phyloP scores from a whole-genome alignment of 805 yeast species.

The Maudiozyma turicensis region DNA sequence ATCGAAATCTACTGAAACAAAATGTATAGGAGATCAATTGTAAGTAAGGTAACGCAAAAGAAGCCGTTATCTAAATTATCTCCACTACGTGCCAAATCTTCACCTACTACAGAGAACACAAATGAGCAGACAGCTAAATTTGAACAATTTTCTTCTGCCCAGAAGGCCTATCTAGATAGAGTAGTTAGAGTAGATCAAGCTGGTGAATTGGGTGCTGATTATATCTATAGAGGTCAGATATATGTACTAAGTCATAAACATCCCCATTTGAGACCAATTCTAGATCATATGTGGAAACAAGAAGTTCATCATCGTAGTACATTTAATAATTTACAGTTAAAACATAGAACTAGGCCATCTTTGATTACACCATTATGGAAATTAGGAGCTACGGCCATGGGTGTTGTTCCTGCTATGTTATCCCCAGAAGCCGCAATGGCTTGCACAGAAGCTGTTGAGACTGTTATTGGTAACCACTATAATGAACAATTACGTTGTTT shows the following conservation, averaged over 20 bases:
- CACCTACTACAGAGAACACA: background rate
- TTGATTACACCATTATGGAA: slow-evolving; percentile 90
- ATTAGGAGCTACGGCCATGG: slow-evolving; percentile 78
- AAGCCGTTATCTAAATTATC: slow-evolving; percentile 11
- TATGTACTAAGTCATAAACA: slow-evolving; percentile 57
- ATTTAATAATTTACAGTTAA: slow-evolving; percentile 65
- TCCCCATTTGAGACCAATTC: slow-evolving; percentile 68
- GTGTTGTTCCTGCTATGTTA: slow-evolving; percentile 74
- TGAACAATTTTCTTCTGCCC: slow-evolving; percentile 37
- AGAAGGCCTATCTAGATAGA: slow-evolving; percentile 60
- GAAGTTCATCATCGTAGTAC: slow-evolving; percentile 85
- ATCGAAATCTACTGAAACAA: background rate
- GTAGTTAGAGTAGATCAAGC: slow-evolving; percentile 93
- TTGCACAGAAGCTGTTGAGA: slow-evolving; percentile 96
- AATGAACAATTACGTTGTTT: slow-evolving; percentile 78
- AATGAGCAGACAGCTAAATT: slow-evolving; percentile 6
- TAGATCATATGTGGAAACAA: slow-evolving; percentile 97
- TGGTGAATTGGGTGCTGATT: slow-evolving; percentile 93
- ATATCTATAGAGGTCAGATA: slow-evolving; percentile 87
- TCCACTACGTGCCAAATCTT: slow-evolving; percentile 7
- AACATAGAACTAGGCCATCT: slow-evolving; percentile 83
- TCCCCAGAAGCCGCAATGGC: slow-evolving; percentile 99
- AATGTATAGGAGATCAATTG: background rate
- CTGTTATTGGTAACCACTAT: slow-evolving; percentile 94
- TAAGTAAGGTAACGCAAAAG: background rate